These are phyloP conservation scores for Colletotrichum tanaceti DNA, from an alignment of 2,329 filamentous ascomycete genomes.

Conservation along the genomic window DNA sequence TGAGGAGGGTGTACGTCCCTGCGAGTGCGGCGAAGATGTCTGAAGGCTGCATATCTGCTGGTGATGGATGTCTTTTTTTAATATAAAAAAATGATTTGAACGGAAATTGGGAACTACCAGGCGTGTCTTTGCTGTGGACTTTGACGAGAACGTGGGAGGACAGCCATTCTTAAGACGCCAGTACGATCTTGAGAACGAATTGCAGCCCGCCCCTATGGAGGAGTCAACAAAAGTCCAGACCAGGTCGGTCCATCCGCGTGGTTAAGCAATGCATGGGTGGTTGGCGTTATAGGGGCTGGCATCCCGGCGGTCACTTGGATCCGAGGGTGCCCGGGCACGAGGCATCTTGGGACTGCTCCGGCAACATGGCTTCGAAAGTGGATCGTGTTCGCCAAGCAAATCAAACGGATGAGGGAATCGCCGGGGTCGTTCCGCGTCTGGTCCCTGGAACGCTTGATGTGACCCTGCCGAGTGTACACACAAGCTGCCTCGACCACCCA, in stretches of 20 bases:
- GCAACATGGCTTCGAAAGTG: neutral
- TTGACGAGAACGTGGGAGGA: neutral
- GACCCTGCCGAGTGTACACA: too few relatives aligned
- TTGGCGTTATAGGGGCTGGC: neutral
- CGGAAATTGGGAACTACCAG: too few relatives aligned
- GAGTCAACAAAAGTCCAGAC: neutral
- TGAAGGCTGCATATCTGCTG: conserved; percentile 29
- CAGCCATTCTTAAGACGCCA: neutral
- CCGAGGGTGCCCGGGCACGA: neutral
- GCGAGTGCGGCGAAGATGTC: conserved; percentile 34
- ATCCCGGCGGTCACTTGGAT: neutral
- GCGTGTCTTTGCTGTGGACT: neutral
- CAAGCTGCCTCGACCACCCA: neutral
- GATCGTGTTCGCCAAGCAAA: neutral
- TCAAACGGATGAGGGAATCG: neutral
- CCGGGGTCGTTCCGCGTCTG: neutral
- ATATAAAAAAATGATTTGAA: too few relatives aligned
- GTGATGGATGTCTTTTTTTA: neutral
- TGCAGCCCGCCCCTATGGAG: too few relatives aligned
- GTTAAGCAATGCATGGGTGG: neutral
- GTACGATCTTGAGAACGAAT: neutral
- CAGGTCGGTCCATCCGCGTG: neutral
- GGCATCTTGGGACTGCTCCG: neutral
- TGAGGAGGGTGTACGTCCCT: conserved; percentile 38
- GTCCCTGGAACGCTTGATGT: neutral